phyloP scores from a whole-genome alignment of 352 stramenopile species.

The Globisporangium acanthophoron region DNA sequence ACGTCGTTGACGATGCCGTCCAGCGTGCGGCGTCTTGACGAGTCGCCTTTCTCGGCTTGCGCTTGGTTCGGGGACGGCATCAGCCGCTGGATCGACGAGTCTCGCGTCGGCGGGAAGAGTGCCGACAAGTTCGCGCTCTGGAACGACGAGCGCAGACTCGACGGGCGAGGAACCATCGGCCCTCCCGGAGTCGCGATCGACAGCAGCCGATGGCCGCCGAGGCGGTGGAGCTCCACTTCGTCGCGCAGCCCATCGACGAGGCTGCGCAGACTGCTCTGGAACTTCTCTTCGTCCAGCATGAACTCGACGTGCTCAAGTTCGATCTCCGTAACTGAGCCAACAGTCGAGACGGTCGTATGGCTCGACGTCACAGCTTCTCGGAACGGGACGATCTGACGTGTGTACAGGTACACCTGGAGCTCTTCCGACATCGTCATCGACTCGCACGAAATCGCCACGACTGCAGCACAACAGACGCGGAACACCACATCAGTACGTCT shows the following conservation, averaged over 20 bases:
- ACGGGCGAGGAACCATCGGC: constrained; percentile 6
- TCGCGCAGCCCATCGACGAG: constrained; percentile 72
- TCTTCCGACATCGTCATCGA: constrained; percentile 54
- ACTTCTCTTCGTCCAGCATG: constrained; percentile 60
- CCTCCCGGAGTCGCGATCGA: constrained; percentile 16
- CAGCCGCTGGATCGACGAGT: constrained; percentile 8
- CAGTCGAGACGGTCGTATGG: constrained; percentile 20
- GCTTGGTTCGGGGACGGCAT: constrained; percentile 3
- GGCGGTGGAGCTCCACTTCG: constrained; percentile 64
- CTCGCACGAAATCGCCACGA: constrained; percentile 72
- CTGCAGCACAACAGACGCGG: constrained; percentile 1
- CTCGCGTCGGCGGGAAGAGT: constrained; percentile 10
- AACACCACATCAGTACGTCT: constrained; percentile 3
- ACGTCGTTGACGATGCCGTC: constrained; percentile 60
- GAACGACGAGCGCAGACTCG: constrained; percentile 11
- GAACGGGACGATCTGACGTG: constrained; percentile 76
- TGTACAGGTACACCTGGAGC: constrained; percentile 75
- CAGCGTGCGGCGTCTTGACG: constrained; percentile 18
- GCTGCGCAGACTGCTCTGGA: constrained; percentile 50
- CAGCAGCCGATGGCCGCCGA: constrained; percentile 21
- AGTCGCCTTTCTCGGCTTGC: neutral
- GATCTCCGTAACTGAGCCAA: constrained; percentile 14
- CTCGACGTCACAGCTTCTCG: constrained; percentile 43
- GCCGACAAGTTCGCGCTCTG: constrained; percentile 9
- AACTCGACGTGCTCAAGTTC: constrained; percentile 32